These are phyloP conservation scores for Claviceps fusiformis DNA, from an alignment of 2,329 filamentous ascomycete species.

Conservation along the genomic window DNA sequence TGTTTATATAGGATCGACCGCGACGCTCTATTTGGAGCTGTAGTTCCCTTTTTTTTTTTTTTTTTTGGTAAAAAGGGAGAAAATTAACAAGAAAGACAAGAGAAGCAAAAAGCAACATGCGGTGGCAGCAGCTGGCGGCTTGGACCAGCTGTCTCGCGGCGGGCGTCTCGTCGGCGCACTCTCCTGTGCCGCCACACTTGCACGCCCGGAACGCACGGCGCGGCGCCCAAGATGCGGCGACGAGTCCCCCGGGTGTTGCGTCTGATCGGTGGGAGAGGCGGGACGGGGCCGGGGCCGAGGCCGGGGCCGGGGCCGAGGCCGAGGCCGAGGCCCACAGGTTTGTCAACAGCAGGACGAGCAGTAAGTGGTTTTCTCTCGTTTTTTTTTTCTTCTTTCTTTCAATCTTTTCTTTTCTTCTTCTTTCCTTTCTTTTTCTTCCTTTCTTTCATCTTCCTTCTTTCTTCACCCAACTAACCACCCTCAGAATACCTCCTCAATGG, in stretches of 20 bases:
- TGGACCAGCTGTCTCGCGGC: too few species aligned
- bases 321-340: conserved; percentile 2
- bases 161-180: not conserved
- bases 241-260: not conserved
- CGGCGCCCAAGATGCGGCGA: not conserved
- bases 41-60: too few species aligned
- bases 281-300: not conserved
- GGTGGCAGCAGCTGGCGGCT: not conserved
- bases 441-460: not conserved
- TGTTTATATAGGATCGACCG: too few species aligned
- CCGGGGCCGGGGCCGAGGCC: not conserved
- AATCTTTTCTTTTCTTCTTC: not conserved
- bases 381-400: not conserved
- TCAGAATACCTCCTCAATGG: conserved; percentile 47
- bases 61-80: not conserved
- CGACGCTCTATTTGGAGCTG: too few species aligned
- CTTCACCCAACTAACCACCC: too few species aligned
- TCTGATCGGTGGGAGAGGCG: conserved; percentile 3
- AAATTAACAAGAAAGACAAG: not conserved
- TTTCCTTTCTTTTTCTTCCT: not conserved
- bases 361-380: not conserved
- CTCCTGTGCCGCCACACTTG: too few species aligned
- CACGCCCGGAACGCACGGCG: too few species aligned
- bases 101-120: not conserved
- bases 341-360: conserved; percentile 3